These are phyloP conservation scores for Lactarius psammicola DNA, from an alignment of 768 basidiomycete genomes.

Conservation along the genomic window DNA sequence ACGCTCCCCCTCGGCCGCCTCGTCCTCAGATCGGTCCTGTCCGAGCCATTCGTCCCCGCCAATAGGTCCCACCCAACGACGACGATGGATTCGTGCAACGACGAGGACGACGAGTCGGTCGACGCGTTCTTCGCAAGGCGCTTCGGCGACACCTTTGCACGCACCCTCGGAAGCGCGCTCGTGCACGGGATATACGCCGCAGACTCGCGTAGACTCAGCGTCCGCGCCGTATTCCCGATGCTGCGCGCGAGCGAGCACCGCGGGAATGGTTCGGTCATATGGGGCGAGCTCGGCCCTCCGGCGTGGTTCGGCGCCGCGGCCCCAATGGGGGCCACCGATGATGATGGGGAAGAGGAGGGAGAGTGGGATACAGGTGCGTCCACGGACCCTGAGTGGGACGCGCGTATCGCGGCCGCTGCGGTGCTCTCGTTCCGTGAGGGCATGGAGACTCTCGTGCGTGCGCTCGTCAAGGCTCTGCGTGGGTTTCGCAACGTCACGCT, in stretches of 20 bases:
- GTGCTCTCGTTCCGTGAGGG: slow-evolving; percentile 84
- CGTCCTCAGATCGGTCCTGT: slow-evolving; percentile 54
- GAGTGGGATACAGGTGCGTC: slow-evolving; percentile 45
- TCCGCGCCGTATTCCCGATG: slow-evolving; percentile 73
- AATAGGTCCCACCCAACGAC: not conserved
- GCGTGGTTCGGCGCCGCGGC: slow-evolving; percentile 26
- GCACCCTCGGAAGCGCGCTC: slow-evolving; percentile 69
- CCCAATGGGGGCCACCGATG: not conserved
- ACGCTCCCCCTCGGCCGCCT: slow-evolving; percentile 40
- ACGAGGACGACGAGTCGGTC: slow-evolving; percentile 68
- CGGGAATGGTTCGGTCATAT: slow-evolving; percentile 67
- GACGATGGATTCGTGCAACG: too few species aligned
- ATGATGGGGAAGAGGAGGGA: slow-evolving; percentile 21
- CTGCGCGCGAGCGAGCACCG: slow-evolving; percentile 68
- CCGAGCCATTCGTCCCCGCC: slow-evolving; percentile 52
- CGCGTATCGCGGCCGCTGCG: slow-evolving; percentile 56
- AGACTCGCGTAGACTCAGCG: slow-evolving; percentile 70
- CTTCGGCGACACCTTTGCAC: slow-evolving; percentile 71
- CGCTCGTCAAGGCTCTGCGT: slow-evolving; percentile 50
- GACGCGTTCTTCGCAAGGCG: slow-evolving; percentile 73
- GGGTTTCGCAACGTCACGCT: slow-evolving; percentile 58
- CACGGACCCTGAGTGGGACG: slow-evolving; percentile 29
- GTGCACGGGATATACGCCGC: slow-evolving; percentile 94
- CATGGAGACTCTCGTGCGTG: slow-evolving; percentile 60
- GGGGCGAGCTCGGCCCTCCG: slow-evolving; percentile 47